Base-by-base conservation (phyloP, 805 yeast species). In the Myxozyma vanderwaltii region DNA sequence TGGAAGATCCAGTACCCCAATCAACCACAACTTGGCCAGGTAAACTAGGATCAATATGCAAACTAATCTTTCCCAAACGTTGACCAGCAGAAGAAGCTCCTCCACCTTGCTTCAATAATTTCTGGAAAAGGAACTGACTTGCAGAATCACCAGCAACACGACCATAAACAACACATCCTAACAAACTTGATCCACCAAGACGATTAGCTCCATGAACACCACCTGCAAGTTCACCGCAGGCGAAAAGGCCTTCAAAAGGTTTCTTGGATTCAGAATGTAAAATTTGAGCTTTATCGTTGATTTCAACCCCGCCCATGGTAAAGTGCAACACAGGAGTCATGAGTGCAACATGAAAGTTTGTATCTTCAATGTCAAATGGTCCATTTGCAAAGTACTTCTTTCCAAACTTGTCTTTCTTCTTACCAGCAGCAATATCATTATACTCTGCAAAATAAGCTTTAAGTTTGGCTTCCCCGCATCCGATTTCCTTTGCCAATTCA, bases 241-340 rank as follows among this genome's bases (percentile, higher is more conserved):
- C 86, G 70, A 72, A 82, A 10, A 82, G 69, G 31, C 81, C 79
- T 1, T 70, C 70, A n/a, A 80, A 69, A 2, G 72, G 71, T 23
- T 55, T 61, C 45, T 58, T 56, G 23, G 63, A 48, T 7, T 71
- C 71, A 10, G 46, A 21, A 29, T 59, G 67, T 54, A 79, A 53
- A 61, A 74, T 67, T 69, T 79, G 70, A 0, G 82, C 74, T 45
- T 76, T 71, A 46, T 77, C 77, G 66, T 81, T 79, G 65, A 83
- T 81, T 67, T 80, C 78, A 48, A 82, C 81, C 15, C 88, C 88
- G 29, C 88, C 88, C 88, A 84, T 84, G 15, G 88, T 82, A 70
- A 84, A 84, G 69, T 84, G 88, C 47, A 84, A 74, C 58, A 82
- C 83, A 38, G 86, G 76, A 4, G 85, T 81, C 46, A 82, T 76